phyloP scores from a whole-genome alignment of 2,329 filamentous ascomycete species.

The Clarireedia monteithiana region DNA sequence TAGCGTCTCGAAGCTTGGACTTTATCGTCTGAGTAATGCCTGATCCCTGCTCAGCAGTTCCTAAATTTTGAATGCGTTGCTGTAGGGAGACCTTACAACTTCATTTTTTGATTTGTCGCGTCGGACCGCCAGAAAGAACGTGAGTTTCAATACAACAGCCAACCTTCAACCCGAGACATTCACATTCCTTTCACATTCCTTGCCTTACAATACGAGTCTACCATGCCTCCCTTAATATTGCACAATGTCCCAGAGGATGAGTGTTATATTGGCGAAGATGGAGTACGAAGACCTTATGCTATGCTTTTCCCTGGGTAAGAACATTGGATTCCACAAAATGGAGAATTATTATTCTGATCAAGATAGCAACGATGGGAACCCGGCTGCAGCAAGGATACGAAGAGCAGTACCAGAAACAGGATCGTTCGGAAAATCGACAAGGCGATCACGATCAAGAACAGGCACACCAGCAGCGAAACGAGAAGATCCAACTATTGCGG shows the following conservation, averaged over 20 bases:
- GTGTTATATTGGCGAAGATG: conserved; percentile 58
- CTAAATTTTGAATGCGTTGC: conserved; percentile 3
- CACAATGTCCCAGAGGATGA: conserved; percentile 64
- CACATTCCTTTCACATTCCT: conserved; percentile 1
- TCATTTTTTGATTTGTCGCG: conserved; percentile 8
- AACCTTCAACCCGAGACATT: background rate
- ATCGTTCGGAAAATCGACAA: conserved; percentile 60
- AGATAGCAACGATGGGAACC: conserved; percentile 44
- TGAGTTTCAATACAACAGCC: background rate
- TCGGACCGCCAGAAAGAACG: background rate
- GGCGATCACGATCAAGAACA: conserved; percentile 54
- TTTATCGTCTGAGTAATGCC: background rate
- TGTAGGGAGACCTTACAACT: background rate
- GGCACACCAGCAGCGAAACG: conserved; percentile 42
- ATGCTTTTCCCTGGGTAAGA: conserved; percentile 57
- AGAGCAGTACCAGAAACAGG: conserved; percentile 52
- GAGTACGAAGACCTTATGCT: conserved; percentile 56
- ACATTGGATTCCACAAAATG: conserved; percentile 1
- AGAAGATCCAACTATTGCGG: conserved; percentile 54
- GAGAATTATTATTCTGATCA: conserved; percentile 13
- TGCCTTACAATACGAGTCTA: conserved; percentile 9
- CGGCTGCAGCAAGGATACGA: conserved; percentile 40
- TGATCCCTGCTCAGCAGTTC: background rate
- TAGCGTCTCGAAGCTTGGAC: background rate
- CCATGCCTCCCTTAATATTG: conserved; percentile 57